Evolutionary conservation across 2,329 filamentous ascomycete genomes (phyloP).

Genomic region (Nothopassalora personata): DNA sequence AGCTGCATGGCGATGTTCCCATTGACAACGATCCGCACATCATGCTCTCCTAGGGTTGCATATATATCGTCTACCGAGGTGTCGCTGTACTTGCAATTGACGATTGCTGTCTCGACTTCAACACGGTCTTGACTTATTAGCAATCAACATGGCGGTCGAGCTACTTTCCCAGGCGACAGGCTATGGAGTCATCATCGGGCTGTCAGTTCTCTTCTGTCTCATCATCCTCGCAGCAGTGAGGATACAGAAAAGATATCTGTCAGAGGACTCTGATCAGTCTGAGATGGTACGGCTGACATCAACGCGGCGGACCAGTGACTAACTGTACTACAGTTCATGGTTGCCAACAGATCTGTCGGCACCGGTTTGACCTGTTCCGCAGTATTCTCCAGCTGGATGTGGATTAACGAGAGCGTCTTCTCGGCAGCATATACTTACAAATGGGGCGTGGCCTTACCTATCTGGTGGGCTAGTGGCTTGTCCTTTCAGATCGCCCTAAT

Average conservation of each 20-base stretch:
- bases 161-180: conserved; percentile 31
- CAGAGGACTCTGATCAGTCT: conserved; percentile 42
- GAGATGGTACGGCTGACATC: conserved; percentile 31
- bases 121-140: background rate
- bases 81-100: background rate
- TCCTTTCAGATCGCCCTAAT: conserved; percentile 49
- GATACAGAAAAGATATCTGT: conserved; percentile 41
- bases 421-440: conserved; percentile 34
- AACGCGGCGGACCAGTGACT: background rate
- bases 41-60: conserved; percentile 1
- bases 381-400: conserved; percentile 35
- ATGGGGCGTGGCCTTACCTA: conserved; percentile 24
- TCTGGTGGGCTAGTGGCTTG: conserved; percentile 36
- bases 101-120: background rate
- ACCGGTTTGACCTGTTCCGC: conserved; percentile 30
- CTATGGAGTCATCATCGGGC: conserved; percentile 47
- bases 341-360: conserved; percentile 27
- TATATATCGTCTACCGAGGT: background rate
- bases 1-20: conserved; percentile 5
- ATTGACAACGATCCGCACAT: conserved; percentile 7
- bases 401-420: conserved; percentile 43
- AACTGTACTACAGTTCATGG: conserved; percentile 30
- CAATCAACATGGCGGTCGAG: conserved; percentile 17
- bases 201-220: conserved; percentile 44
- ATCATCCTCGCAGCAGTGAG: conserved; percentile 45